Evolutionary conservation across 371 early-diverging fungal genomes (phyloP), one percentile per base, ranked within the genome.

Genomic region (Batkoa obscura): DNA sequence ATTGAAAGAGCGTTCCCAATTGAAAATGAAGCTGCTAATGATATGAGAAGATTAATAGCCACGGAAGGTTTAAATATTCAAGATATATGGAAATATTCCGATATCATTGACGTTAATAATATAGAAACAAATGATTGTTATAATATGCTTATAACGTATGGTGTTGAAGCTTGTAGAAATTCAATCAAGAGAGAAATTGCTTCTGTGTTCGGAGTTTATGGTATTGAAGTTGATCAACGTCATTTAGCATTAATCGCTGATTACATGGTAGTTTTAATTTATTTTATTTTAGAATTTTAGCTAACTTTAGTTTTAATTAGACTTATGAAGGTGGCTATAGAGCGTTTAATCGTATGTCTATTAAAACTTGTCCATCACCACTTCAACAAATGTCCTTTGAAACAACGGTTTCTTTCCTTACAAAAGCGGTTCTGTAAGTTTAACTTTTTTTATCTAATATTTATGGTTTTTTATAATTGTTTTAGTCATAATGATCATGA

Each of bases 241-340:
- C 99, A 99, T 69, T 76, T 99, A 67, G 78, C 86, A 3, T 64
- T 99, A 50, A 91, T 99, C 67, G 96, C 97, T 41, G 99, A 99
- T 66, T 98, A 95, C 71, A 99, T 99, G 99, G 77, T 76, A 64
- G 50, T 59, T 54, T n/a, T n/a, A n/a, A n/a, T n/a, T n/a, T n/a
- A n/a, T n/a, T n/a, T n/a, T 9, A 1, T 43, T 43, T 30, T 55
- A 6, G 23, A 35, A 36, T 43, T 45, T 35, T 33, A 30, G 1
- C 41, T 56, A 39, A 6, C 59, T 17, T n/a, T 15, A 46, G 1
- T n/a, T 42, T 42, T 39, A 23, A 10, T 57, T 60, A 78, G 76
- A 98, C 98, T 0, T 91, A 88, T 64, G 94, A 93, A 70, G 98
- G 99, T 57, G 94, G 88, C 2, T 96, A 88, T 75, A 93, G 91